Base-by-base conservation (phyloP, 257 asterid species). In the Coffea eugenioides region DNA sequence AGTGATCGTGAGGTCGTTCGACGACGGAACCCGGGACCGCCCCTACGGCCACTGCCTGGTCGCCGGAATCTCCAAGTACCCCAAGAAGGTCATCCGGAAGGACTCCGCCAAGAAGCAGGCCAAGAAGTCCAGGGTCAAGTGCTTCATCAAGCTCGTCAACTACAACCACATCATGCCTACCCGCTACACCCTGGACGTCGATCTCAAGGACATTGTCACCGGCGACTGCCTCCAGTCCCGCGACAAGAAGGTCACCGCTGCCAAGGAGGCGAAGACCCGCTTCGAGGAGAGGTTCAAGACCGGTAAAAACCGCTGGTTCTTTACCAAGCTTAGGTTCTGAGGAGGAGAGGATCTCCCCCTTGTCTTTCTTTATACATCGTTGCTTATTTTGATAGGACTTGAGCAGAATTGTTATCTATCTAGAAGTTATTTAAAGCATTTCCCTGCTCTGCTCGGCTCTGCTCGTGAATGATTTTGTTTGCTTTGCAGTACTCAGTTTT, bases 131-230 rank as follows among this genome's bases (percentile, higher is more conserved):
- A 51, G 89, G n/a, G 89, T 86, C 25, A 86, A 79, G 68, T 78
- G 87, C 46, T 86, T 86, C 71, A 34, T 86, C 67, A 86, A 83
- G 81, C 69, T 81, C 45, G 89, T 86, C 31, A 86, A 86, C 51
- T 86, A 86, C 74, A 86, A 76, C n/a, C 89, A 86, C 70, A 78
- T 86, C 45, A 86, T 86, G 89, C 89, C 89, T 8, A 86, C 89
- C 3, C 85, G 89, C 21, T 86, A 86, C 78, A 86, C 89, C 6
- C 82, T 86, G 54, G 89, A 86, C 54, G 87, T 86, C 12, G 89
- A 86, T 39, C 80, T 86, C 80, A 86, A 83, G 68, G 87, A 83
- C 64, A 34, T 75, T 8, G 82, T 83, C 23, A 39, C 84, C 31
- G 56, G 54, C 13, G 89, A 83, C 39, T 74, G 75, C 66, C 82